These are phyloP conservation scores for Neckera pumila DNA, from an alignment of 225 moss, liverwort and hornwort species.

Conservation along the genomic window DNA sequence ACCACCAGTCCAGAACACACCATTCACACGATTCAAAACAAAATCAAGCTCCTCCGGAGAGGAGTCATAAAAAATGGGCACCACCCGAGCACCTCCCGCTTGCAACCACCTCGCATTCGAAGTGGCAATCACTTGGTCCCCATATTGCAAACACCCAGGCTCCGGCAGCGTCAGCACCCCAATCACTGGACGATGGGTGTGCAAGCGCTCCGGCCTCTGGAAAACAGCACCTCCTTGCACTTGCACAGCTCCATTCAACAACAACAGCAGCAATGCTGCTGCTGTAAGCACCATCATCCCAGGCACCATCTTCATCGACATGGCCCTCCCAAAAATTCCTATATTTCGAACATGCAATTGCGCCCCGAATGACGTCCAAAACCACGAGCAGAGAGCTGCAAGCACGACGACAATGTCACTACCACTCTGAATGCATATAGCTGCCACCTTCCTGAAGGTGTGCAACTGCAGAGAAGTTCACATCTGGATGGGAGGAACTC, in stretches of 20 bases:
- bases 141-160: slow-evolving; percentile 6
- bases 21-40: slow-evolving; percentile 44
- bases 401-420: not conserved
- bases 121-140: slow-evolving; percentile 50
- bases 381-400: not conserved
- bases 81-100: slow-evolving; percentile 52
- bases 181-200: slow-evolving; percentile 34
- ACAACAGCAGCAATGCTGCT: not conserved
- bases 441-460: not conserved
- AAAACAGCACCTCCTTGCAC: not conserved
- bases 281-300: not conserved
- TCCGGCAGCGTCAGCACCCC: slow-evolving; percentile 56
- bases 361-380: not conserved
- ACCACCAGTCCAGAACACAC: slow-evolving; percentile 64
- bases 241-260: not conserved
- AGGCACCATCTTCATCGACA: not conserved
- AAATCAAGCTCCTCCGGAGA: slow-evolving; percentile 23
- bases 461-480: not conserved
- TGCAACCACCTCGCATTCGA: slow-evolving; percentile 68
- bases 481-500: not conserved
- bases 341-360: not conserved
- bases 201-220: not conserved
- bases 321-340: not conserved
- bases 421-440: not conserved
- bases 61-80: slow-evolving; percentile 61